These are phyloP conservation scores for Cydonia oblonga DNA, from an alignment of 331 rosid genomes.

Conservation along the genomic window DNA sequence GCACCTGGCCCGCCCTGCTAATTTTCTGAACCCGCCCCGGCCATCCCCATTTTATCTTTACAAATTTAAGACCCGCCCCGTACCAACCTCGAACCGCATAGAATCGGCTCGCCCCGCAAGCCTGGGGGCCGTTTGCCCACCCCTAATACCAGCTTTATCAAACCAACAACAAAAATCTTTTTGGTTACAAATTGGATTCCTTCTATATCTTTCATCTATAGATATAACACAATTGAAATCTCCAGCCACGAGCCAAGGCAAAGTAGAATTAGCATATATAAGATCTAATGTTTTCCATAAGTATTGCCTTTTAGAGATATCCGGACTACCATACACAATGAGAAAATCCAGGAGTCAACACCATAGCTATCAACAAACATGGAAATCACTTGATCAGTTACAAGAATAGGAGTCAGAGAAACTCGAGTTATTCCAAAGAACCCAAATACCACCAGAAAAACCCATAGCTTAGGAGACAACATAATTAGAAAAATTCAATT, in stretches of 20 bases:
- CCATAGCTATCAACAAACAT: neutral
- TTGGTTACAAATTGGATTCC: neutral
- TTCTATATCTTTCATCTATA: neutral
- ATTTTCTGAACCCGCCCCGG: too few species aligned
- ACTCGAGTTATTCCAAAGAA: neutral
- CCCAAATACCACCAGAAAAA: neutral
- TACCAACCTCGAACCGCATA: rapidly evolving
- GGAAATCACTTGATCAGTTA: neutral
- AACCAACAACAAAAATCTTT: neutral
- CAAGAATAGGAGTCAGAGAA: neutral
- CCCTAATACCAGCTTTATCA: neutral
- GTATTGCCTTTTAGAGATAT: too few species aligned
- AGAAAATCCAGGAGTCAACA: too few species aligned
- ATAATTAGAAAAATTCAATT: too few species aligned
- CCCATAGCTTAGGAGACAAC: neutral
- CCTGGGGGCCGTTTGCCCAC: too few species aligned
- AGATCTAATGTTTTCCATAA: too few species aligned
- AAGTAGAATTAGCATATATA: rapidly evolving
- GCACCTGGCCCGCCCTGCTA: rapidly evolving
- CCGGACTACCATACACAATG: too few species aligned
- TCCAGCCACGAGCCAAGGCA: too few species aligned
- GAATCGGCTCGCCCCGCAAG: too few species aligned
- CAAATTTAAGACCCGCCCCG: too few species aligned
- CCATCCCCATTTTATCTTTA: too few species aligned
- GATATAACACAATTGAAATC: neutral